Percentiles rank a stretch among this genome's conserved stretches.
Conservation (phyloP, 768 basidiomycete genomes). For the Agaricus subrufescens region DNA sequence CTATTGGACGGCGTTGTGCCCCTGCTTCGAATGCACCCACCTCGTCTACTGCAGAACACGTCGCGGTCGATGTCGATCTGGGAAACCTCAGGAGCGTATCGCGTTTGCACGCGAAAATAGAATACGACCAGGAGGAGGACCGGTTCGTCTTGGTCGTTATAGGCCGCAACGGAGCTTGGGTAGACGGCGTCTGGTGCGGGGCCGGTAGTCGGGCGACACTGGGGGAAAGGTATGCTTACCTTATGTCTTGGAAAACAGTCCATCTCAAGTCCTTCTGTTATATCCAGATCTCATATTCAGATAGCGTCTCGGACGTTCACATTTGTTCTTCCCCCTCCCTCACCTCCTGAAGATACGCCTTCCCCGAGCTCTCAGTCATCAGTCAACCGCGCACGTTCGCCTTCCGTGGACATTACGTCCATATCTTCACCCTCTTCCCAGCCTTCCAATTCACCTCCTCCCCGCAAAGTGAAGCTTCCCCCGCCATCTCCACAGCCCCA, state of each 20-base stretch:
- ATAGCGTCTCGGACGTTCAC: constrained; percentile 97
- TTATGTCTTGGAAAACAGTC: background rate
- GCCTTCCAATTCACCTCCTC: constrained; percentile 69
- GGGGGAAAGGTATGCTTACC: constrained; percentile 60
- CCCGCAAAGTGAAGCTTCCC: constrained; percentile 41
- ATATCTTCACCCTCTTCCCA: constrained; percentile 80
- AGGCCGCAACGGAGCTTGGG: constrained; percentile 98
- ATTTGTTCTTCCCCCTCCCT: constrained; percentile 90
- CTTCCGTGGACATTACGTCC: constrained; percentile 78
- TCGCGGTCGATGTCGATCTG: constrained; percentile 82
- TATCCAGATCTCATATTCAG: constrained; percentile 83
- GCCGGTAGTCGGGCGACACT: constrained; percentile 85
- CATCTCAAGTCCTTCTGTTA: background rate
- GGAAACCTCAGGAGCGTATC: constrained; percentile 97
- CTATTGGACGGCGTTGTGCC: constrained; percentile 86
- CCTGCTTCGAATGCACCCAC: constrained; percentile 44
- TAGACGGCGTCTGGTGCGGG: constrained; percentile 94
- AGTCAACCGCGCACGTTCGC: constrained; percentile 62
- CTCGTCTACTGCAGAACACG: constrained; percentile 51
- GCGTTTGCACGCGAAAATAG: constrained; percentile 93
- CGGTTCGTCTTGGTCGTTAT: constrained; percentile 87
- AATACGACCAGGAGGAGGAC: constrained; percentile 87
- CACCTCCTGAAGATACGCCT: constrained; percentile 73
- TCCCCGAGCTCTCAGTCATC: constrained; percentile 78
- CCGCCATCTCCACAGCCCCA: constrained; percentile 39